Base-by-base conservation (phyloP, 306 rosid genomes). In the Bauhinia variegata region DNA sequence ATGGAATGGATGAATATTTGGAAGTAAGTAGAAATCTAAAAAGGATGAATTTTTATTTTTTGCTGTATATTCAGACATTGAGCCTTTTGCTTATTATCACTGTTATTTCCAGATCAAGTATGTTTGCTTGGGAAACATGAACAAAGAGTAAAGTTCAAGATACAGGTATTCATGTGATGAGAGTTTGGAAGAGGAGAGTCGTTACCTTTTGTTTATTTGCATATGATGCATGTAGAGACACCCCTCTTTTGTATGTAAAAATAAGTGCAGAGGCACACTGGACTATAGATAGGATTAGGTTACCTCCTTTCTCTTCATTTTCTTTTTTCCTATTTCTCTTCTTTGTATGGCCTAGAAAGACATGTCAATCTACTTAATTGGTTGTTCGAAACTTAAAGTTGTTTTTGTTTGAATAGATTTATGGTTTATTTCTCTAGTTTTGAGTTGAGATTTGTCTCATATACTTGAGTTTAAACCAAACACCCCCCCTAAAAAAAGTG, bases 1-100 rank as follows among this genome's bases (percentile, higher is more conserved):
- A 93, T 59, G 99, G 99, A 53, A 77, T 93, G 87, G 99, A 93
- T 52, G 97, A 93, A 57, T 93, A 88, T 84, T 78, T 93, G 80
- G 99, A 93, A 86, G 97, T 85, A 83, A 73, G 73, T 58, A 57
- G 60, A 62, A 56, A 44, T 54, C 13, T 67, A 6, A 17, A 42
- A 36, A 2, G 41, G 41, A 36, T 36, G 28, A 23, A 23, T 23
- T 23, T 46, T n/a, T n/a, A n/a, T n/a, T n/a, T n/a, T n/a, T 54
- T 30, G 57, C 38, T 73, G 5, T 69, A 48, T 23, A 23, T 23
- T 23, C 2, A 23, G 28, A 1, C 43, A 34, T 62, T 38, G 56
- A 38, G 31, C 11, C 57, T 49, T 47, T 36, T 62, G 5, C 56
- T 50, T 50, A 0, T 18, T 54, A n/a, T n/a, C 42, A 46, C 60